Conservation (phyloP, 192 early-diverging fungal species). For the Coemansia nantahalensis region DNA sequence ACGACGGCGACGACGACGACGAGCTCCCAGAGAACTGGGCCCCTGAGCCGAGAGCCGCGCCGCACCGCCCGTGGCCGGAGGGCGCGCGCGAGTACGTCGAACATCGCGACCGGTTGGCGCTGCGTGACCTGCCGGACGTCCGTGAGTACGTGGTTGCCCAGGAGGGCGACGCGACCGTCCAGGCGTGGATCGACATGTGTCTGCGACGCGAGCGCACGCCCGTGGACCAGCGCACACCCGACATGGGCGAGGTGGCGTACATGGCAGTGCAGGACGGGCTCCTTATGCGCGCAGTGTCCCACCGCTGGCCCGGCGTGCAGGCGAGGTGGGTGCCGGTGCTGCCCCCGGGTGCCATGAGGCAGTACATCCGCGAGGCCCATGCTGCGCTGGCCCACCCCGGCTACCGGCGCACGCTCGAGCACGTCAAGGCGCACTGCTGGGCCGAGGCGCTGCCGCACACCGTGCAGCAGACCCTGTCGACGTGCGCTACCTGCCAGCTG, state of each 20-base stretch:
- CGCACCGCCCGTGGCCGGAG: neutral
- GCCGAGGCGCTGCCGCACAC: neutral
- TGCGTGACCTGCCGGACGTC: neutral
- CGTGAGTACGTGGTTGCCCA: slow-evolving; percentile 2
- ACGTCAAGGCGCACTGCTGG: neutral
- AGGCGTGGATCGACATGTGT: slow-evolving; percentile 2
- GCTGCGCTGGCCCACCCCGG: slow-evolving; percentile 8
- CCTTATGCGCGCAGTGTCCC: neutral
- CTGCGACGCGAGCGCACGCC: neutral
- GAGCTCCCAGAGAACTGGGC: too few species aligned
- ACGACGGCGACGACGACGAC: neutral
- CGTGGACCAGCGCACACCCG: neutral
- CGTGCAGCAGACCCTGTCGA: neutral
- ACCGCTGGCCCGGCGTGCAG: neutral
- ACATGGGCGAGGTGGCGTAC: neutral
- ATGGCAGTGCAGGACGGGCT: neutral
- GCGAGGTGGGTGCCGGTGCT: slow-evolving; percentile 7
- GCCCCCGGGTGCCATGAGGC: neutral
- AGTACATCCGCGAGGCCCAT: neutral
- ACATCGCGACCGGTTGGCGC: too few species aligned
- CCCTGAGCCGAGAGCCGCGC: neutral
- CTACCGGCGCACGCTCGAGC: neutral
- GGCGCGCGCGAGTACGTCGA: too few species aligned
- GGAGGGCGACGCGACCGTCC: neutral
- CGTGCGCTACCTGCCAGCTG: slow-evolving; percentile 22